Conservation (phyloP, 2,329 filamentous ascomycete species). For the Monosporascus sp. region DNA sequence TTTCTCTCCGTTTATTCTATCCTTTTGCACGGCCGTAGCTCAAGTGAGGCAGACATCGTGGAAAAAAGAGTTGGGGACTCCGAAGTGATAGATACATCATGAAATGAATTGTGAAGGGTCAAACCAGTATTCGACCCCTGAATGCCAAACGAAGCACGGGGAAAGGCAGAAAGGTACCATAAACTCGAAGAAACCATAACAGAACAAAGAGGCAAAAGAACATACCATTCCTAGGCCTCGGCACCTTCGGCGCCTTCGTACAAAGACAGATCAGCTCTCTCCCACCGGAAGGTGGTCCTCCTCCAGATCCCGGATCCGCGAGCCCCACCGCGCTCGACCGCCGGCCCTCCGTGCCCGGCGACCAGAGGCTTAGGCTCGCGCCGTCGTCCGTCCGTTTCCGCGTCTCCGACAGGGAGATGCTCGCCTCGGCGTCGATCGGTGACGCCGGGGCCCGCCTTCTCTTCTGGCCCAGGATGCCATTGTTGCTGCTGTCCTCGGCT, state of each 20-base stretch:
- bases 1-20: too few species aligned
- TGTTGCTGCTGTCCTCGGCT: background rate
- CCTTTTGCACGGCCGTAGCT: too few species aligned
- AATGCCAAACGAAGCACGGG: background rate
- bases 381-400: background rate
- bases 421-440: too few species aligned
- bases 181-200: background rate
- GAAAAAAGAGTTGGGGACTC: slow-evolving; percentile 4
- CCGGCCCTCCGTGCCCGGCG: background rate
- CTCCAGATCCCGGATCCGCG: slow-evolving; percentile 5
- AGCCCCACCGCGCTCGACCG: slow-evolving; percentile 6
- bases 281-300: background rate
- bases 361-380: background rate
- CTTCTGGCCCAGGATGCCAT: background rate
- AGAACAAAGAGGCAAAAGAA: background rate
- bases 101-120: background rate
- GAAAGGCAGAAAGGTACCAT: background rate
- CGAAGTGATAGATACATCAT: background rate
- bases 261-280: slow-evolving; percentile 51
- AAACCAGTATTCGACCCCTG: background rate
- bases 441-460: background rate
- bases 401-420: background rate
- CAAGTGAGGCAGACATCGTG: too few species aligned
- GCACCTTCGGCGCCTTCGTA: slow-evolving; percentile 52
- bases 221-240: slow-evolving; percentile 56